These are phyloP conservation scores for Populus deltoides DNA, from an alignment of 345 rosid species.

Conservation along the genomic window DNA sequence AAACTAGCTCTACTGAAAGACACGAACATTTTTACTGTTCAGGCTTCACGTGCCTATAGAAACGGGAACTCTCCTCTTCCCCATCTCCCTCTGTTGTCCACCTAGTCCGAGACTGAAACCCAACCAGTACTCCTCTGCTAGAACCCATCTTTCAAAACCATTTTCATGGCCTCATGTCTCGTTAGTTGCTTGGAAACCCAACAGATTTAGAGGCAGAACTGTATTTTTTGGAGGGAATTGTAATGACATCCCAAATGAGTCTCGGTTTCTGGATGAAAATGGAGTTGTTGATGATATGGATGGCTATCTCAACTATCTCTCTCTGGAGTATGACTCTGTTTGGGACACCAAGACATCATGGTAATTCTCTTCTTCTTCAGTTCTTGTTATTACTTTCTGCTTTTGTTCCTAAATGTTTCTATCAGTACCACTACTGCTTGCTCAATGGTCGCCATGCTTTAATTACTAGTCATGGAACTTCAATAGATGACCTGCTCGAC, in stretches of 20 bases:
- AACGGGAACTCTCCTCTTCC: constrained; percentile 16
- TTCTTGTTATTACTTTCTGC: neutral
- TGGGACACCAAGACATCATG: constrained; percentile 98
- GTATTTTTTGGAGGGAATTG: constrained; percentile 41
- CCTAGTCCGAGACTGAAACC: neutral
- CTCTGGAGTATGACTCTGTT: constrained; percentile 95
- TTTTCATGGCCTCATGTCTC: constrained; percentile 7
- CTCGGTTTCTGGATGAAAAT: constrained; percentile 61
- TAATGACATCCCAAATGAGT: constrained; percentile 36
- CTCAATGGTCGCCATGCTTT: neutral
- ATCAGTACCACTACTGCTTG: neutral
- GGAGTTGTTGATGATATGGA: constrained; percentile 81
- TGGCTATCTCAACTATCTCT: constrained; percentile 74
- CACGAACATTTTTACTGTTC: neutral
- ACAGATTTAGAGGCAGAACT: constrained; percentile 24
- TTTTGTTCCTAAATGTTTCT: neutral
- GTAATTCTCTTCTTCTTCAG: constrained; percentile 26
- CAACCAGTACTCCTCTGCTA: constrained; percentile 14
- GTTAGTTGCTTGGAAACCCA: constrained; percentile 2
- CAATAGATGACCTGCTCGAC: neutral
- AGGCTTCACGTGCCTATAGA: neutral
- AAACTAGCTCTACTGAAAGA: neutral
- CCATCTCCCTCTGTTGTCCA: constrained; percentile 17
- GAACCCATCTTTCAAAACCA: neutral
- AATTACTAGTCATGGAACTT: neutral